Evolutionary conservation across 148 eudicot genomes (phyloP).

Genomic region (Cornus suecica): DNA sequence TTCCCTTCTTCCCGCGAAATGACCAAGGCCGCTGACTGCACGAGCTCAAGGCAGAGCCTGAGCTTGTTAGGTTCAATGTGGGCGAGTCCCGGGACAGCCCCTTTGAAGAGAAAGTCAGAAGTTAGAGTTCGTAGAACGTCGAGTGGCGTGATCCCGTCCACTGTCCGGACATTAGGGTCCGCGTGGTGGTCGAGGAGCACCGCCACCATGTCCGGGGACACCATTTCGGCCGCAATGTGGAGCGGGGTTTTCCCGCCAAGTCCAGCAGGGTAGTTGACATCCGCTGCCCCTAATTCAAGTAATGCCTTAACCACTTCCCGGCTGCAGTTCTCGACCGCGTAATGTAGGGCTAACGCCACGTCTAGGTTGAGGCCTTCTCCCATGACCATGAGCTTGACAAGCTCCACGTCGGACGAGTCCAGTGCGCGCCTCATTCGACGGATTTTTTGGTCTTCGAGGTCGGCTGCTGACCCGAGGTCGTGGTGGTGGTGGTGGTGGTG

Average conservation of each 20-base stretch:
- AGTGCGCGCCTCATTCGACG: conserved; percentile 88
- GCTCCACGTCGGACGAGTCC: conserved; percentile 91
- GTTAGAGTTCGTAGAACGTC: conserved; percentile 77
- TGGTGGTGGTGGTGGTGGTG: conserved; percentile 49
- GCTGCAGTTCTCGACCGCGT: conserved; percentile 78
- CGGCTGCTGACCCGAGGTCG: conserved; percentile 35
- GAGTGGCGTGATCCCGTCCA: conserved; percentile 78
- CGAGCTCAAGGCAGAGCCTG: conserved; percentile 80
- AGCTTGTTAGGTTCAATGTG: conserved; percentile 96
- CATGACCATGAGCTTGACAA: conserved; percentile 96
- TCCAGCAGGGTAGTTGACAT: conserved; percentile 82
- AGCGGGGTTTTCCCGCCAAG: conserved; percentile 83
- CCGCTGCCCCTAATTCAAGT: conserved; percentile 84
- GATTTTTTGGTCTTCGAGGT: conserved; percentile 76
- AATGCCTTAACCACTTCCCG: conserved; percentile 90
- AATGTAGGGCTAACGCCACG: conserved; percentile 81
- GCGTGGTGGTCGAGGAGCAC: conserved; percentile 96
- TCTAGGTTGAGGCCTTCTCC: conserved; percentile 90
- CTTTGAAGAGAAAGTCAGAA: conserved; percentile 88
- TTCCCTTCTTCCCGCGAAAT: conserved; percentile 85
- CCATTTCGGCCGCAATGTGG: conserved; percentile 94
- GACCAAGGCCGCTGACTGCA: conserved; percentile 92
- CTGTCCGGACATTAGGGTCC: conserved; percentile 77
- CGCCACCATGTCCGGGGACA: conserved; percentile 96
- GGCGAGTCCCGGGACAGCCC: conserved; percentile 76